These are phyloP conservation scores for Albugo laibachii DNA, from an alignment of 352 stramenopile species.

Conservation along the genomic window DNA sequence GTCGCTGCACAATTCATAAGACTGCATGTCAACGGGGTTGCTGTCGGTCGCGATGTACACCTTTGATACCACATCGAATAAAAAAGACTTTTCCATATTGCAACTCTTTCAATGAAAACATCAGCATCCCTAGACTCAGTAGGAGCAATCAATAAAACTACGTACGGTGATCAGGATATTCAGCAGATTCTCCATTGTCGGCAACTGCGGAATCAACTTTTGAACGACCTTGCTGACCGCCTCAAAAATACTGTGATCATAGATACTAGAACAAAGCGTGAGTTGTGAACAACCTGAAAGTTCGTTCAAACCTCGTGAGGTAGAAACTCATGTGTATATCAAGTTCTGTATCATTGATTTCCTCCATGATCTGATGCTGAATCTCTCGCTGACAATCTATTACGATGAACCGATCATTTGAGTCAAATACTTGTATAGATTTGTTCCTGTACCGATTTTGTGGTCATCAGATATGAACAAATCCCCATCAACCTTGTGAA, in stretches of 20 bases:
- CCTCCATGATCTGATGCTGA: slow-evolving; percentile 92
- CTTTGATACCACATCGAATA: slow-evolving; percentile 98
- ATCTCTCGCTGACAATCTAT: slow-evolving; percentile 92
- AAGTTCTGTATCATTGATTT: slow-evolving; percentile 87
- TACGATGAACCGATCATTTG: not conserved
- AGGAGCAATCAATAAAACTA: not conserved
- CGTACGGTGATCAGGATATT: slow-evolving; percentile 90
- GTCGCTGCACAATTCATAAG: slow-evolving; percentile 95
- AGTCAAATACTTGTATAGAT: not conserved
- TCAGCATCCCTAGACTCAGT: not conserved
- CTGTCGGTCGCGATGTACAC: slow-evolving; percentile 97
- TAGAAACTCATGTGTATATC: slow-evolving; percentile 89
- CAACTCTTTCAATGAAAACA: slow-evolving; percentile 55
- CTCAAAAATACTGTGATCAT: slow-evolving; percentile 96
- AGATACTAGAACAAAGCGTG: slow-evolving; percentile 26
- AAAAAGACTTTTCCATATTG: slow-evolving; percentile 98
- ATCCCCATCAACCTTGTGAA: slow-evolving; percentile 98
- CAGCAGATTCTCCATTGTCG: slow-evolving; percentile 94
- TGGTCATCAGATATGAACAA: slow-evolving; percentile 96
- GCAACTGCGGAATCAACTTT: slow-evolving; percentile 92
- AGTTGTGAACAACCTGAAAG: not conserved
- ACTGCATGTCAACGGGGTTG: slow-evolving; percentile 95
- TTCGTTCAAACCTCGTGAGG: slow-evolving; percentile 26
- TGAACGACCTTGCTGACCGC: slow-evolving; percentile 95
- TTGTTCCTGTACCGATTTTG: slow-evolving; percentile 77